Evolutionary conservation across 805 yeast genomes (phyloP).

Genomic region (Lipomyces kockii): DNA sequence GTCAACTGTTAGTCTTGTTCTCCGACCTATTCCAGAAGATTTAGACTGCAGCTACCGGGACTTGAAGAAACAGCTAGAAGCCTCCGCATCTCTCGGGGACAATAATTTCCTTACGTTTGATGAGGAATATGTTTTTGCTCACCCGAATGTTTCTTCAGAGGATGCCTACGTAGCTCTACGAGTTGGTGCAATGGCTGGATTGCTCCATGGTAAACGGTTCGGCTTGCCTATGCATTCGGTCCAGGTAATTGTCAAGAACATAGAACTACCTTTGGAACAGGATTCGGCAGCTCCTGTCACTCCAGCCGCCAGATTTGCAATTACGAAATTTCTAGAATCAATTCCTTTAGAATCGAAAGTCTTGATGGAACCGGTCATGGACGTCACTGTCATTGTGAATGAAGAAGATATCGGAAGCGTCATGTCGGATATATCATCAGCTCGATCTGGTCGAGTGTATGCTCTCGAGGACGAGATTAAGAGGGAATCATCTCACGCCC

Average conservation of each 20-base stretch:
- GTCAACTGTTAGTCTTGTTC: slow-evolving; percentile 42
- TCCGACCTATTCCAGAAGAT: slow-evolving; percentile 42
- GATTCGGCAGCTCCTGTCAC: slow-evolving; percentile 49
- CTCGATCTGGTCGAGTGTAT: slow-evolving; percentile 73
- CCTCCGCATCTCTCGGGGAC: slow-evolving; percentile 24
- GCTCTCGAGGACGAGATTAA: slow-evolving; percentile 67
- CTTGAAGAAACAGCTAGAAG: slow-evolving; percentile 48
- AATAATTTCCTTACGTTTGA: slow-evolving; percentile 25
- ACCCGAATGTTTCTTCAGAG: slow-evolving; percentile 41
- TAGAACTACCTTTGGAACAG: slow-evolving; percentile 61
- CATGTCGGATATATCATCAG: slow-evolving; percentile 78
- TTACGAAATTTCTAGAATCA: slow-evolving; percentile 47
- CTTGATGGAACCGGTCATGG: slow-evolving; percentile 88
- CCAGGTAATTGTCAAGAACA: slow-evolving; percentile 56
- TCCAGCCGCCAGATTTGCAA: slow-evolving; percentile 53
- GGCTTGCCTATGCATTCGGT: slow-evolving; percentile 64
- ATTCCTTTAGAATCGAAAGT: slow-evolving; percentile 48
- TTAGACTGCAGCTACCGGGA: slow-evolving; percentile 46
- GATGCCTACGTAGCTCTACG: slow-evolving; percentile 41
- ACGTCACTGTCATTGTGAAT: slow-evolving; percentile 64
- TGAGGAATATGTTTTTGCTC: slow-evolving; percentile 29
- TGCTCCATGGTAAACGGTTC: slow-evolving; percentile 50
- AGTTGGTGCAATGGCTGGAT: slow-evolving; percentile 47
- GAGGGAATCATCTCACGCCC: slow-evolving; percentile 36
- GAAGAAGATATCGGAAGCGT: slow-evolving; percentile 81